Percentiles rank a stretch among this genome's conserved stretches.
These are phyloP conservation scores for Venturia effusa DNA, from an alignment of 2,329 filamentous ascomycete species.

Conservation along the genomic window DNA sequence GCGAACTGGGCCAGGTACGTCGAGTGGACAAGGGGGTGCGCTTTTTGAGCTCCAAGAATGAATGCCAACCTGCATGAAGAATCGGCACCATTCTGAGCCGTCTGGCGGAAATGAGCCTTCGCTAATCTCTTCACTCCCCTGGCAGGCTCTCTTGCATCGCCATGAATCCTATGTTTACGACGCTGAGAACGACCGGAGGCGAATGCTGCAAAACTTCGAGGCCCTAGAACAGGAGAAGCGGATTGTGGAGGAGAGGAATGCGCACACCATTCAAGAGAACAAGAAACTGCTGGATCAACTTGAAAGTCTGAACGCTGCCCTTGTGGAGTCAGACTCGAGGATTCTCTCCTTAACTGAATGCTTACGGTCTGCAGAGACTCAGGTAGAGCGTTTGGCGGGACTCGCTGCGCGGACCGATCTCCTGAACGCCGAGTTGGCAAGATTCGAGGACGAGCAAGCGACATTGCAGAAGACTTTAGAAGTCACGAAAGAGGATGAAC, in stretches of 20 bases:
- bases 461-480: constrained; percentile 57
- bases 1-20: constrained; percentile 84
- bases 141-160: constrained; percentile 79
- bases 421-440: constrained; percentile 68
- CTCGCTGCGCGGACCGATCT: constrained; percentile 65
- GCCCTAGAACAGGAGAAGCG: constrained; percentile 62
- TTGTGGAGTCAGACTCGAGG: constrained; percentile 68
- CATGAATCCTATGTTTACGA: constrained; percentile 94
- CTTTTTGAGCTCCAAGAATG: too few relatives aligned
- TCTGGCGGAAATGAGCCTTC: neutral
- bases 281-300: constrained; percentile 70
- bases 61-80: constrained; percentile 13
- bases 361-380: constrained; percentile 65
- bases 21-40: too few relatives aligned
- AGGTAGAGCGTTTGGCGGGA: constrained; percentile 61
- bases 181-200: constrained; percentile 71
- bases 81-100: constrained; percentile 12
- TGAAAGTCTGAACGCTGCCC: constrained; percentile 69
- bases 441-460: constrained; percentile 73
- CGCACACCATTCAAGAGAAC: constrained; percentile 72
- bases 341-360: constrained; percentile 67
- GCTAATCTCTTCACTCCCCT: neutral
- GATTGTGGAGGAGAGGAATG: constrained; percentile 63
- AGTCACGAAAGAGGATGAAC: constrained; percentile 61
- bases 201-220: constrained; percentile 63